Evolutionary conservation across 202 grass and related monocot species (phyloP), one percentile per base, ranked within the genome.

Genomic region (Miscanthus sacchariflorus): DNA sequence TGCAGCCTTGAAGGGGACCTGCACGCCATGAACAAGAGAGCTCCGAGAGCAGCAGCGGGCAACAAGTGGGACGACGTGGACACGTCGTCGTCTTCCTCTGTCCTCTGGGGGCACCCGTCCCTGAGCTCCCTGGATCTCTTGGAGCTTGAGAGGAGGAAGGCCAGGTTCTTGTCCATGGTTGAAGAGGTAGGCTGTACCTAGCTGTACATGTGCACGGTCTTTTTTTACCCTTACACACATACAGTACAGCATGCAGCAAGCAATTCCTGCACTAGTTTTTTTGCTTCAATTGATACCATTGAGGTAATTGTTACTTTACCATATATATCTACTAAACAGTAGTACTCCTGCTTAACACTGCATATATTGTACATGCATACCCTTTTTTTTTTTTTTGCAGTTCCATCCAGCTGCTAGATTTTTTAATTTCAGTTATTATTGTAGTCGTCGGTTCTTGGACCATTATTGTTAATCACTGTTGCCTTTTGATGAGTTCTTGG

Each of bases 111-210:
- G n/a, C 69, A 69, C 25, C 87, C 82, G 12, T 84, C 87, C 3
- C 78, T 92, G 12, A 75, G 79, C 78, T 87, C 91, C 69, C 86
- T 91, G 93, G 86, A 93, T 75, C 46, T 78, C n/a, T 39, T 89
- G 65, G 88, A 92, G 71, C 91, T 98, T 23, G 86, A 93, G 67
- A 95, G 82, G 85, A 93, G 88, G 74, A 95, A 91, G 77, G 23
- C 70, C 44, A 89, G 88, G 87, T 84, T 98, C 6, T n/a, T 92
- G 23, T 89, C 83, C 88, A 91, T 93, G 90, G 74, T 98, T 71
- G 84, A 89, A 87, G 93, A 98, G 93, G 95, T 98, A 74, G 75
- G 58, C 68, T 18, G 18, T 42, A 17, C 6, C 18, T n/a, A 23
- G 56, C 59, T 64, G 65, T 65, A 28, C 24, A 27, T 68, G 28